phyloP scores from a whole-genome alignment of 768 basidiomycete species.

The Exsudoporus frostii region DNA sequence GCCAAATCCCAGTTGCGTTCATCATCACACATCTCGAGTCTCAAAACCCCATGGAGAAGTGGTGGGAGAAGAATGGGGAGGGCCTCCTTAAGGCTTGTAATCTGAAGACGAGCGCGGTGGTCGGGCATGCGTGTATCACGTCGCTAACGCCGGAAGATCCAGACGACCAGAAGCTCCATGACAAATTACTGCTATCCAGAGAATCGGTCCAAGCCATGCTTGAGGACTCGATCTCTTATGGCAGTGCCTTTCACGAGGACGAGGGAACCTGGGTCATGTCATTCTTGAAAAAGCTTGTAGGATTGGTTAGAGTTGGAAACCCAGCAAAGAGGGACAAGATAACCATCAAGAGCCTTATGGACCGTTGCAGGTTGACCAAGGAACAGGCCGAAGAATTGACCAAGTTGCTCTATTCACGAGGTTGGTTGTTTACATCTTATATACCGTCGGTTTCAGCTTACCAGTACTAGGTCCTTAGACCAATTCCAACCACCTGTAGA shows the following conservation, averaged over 20 bases:
- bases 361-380: constrained; percentile 15
- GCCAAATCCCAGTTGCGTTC: constrained; percentile 37
- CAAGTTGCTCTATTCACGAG: constrained; percentile 5
- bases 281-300: constrained; percentile 20
- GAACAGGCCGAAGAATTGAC: constrained; percentile 20
- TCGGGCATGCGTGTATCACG: constrained; percentile 32
- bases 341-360: constrained; percentile 7
- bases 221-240: constrained; percentile 21
- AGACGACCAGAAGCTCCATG: not conserved
- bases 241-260: constrained; percentile 13
- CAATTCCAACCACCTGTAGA: not conserved
- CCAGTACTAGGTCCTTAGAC: not conserved
- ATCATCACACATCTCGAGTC: constrained; percentile 40
- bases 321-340: constrained; percentile 9
- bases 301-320: constrained; percentile 9
- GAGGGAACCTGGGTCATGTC: constrained; percentile 22
- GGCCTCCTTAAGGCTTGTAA: constrained; percentile 9
- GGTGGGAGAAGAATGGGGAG: constrained; percentile 28
- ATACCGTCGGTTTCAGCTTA: not conserved
- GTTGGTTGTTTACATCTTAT: not conserved
- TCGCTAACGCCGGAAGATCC: constrained; percentile 5
- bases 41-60: constrained; percentile 26
- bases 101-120: constrained; percentile 12
- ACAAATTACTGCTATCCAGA: constrained; percentile 15
- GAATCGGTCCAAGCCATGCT: constrained; percentile 17